phyloP scores from a whole-genome alignment of 495 filamentous ascomycete species.

The Aspergillus incahuasiensis region DNA sequence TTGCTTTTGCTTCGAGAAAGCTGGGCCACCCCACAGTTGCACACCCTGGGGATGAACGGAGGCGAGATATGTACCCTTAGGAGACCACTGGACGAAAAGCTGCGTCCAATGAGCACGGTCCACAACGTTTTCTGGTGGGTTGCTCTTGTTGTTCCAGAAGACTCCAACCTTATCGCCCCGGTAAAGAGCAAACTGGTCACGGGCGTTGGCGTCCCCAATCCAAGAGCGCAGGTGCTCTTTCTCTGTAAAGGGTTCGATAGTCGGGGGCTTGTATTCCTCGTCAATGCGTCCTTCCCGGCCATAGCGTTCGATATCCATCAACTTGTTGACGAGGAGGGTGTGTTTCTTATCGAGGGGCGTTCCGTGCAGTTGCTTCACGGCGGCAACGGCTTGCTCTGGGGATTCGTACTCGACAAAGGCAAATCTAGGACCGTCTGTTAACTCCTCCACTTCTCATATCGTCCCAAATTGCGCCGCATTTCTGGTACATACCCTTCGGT shows the following conservation, averaged over 20 bases:
- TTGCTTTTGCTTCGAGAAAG: conserved; percentile 84
- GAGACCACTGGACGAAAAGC: conserved; percentile 95
- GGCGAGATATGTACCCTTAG: conserved; percentile 85
- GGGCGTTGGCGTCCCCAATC: conserved; percentile 76
- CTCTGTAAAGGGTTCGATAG: conserved; percentile 74
- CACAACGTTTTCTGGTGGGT: conserved; percentile 78
- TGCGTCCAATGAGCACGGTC: conserved; percentile 96
- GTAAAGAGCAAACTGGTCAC: conserved; percentile 93
- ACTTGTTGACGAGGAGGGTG: conserved; percentile 91
- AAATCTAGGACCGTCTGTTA: conserved; percentile 49
- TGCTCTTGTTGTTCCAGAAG: conserved; percentile 97
- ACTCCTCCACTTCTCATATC: not conserved
- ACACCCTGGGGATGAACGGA: conserved; percentile 94
- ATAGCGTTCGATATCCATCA: conserved; percentile 95
- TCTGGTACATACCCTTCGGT: conserved; percentile 66
- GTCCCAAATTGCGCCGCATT: not conserved
- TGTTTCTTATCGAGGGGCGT: conserved; percentile 91
- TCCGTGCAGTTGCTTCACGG: conserved; percentile 77
- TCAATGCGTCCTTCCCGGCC: conserved; percentile 89
- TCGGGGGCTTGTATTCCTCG: conserved; percentile 77
- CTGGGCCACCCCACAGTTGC: conserved; percentile 88
- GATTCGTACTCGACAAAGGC: conserved; percentile 96
- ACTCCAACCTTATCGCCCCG: conserved; percentile 85
- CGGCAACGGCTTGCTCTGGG: conserved; percentile 82
- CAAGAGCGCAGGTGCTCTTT: conserved; percentile 95